A percentile compares a stretch with the other conserved stretches of the same genome.
Conservation (phyloP, 148 eudicot genomes). For the Spergularia bocconei region DNA sequence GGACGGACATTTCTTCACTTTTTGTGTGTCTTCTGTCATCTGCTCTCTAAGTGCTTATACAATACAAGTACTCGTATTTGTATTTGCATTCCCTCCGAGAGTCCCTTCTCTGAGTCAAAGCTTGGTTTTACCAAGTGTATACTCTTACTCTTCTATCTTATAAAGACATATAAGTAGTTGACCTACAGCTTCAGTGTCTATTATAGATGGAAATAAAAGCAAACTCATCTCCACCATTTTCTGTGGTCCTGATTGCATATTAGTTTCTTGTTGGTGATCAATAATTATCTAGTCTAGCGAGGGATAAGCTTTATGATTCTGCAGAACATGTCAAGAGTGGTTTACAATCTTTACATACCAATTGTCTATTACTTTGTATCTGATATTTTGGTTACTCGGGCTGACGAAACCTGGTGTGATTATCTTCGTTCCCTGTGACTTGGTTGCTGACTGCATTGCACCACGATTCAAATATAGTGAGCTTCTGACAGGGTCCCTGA, state of each 20-base stretch:
- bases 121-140: neutral
- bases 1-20: neutral
- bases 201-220: neutral
- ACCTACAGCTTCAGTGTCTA: neutral
- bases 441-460: neutral
- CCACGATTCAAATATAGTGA: neutral
- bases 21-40: neutral
- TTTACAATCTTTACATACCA: neutral
- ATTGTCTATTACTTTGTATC: neutral
- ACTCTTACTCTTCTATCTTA: neutral
- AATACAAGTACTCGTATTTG: too few relatives aligned
- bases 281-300: neutral
- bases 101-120: too few relatives aligned
- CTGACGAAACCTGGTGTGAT: neutral
- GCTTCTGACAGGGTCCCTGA: neutral
- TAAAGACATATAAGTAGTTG: neutral
- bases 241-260: neutral
- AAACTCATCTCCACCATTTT: neutral
- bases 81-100: too few relatives aligned
- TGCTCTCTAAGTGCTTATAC: too few relatives aligned
- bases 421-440: neutral
- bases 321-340: neutral
- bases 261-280: neutral
- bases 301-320: neutral
- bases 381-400: neutral